A percentile compares a stretch with the other conserved stretches of the same genome.
phyloP scores from a whole-genome alignment of 2,329 filamentous ascomycete species.

The Hypoxylon sp. region DNA sequence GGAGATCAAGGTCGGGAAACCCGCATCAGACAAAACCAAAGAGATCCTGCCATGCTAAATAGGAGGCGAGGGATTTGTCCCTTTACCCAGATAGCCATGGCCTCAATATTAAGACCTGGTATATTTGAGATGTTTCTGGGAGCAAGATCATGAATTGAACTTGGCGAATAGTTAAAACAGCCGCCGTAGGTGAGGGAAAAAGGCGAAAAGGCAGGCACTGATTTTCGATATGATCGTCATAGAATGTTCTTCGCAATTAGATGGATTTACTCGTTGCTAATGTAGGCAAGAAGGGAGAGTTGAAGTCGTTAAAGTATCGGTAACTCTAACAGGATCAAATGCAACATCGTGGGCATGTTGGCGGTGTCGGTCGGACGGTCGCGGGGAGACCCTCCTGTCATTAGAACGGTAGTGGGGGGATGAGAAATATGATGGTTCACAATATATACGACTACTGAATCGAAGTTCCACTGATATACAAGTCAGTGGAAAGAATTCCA shows the following conservation, averaged over 20 bases:
- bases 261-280: conserved; percentile 3
- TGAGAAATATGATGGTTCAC: not conserved
- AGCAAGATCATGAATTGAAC: conserved; percentile 8
- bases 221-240: conserved; percentile 9
- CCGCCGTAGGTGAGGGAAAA: conserved; percentile 8
- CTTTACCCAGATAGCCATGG: conserved; percentile 3
- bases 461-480: not conserved
- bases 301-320: conserved; percentile 12
- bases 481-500: not conserved
- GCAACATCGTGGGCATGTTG: conserved; percentile 15
- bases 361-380: conserved; percentile 34
- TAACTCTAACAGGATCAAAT: conserved; percentile 20
- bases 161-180: conserved; percentile 11
- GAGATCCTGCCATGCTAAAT: conserved; percentile 6
- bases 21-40: conserved; percentile 3
- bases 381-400: not conserved
- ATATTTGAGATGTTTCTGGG: not conserved
- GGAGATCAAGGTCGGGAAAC: conserved; percentile 6
- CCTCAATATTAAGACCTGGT: not conserved
- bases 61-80: conserved; percentile 6
- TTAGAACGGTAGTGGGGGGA: not conserved
- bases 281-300: not conserved
- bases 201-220: not conserved
- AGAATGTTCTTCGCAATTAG: not conserved
- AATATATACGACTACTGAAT: not conserved